phyloP scores from a whole-genome alignment of 108 stramenopile genomes.

The Nitzschia inconspicua region DNA sequence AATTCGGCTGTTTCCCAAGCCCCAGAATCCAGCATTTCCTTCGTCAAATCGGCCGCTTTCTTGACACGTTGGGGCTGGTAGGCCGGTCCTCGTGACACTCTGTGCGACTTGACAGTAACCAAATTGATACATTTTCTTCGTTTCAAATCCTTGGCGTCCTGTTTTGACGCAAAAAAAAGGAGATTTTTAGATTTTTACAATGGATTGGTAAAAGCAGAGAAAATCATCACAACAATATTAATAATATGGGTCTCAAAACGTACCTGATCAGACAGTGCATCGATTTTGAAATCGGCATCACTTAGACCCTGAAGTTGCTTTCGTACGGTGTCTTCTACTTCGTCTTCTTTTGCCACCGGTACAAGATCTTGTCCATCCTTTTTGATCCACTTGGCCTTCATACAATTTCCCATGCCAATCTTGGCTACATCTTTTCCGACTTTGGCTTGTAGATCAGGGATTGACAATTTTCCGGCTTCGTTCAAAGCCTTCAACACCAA shows the following conservation, averaged over 20 bases:
- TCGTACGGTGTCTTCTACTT: conserved; percentile 60
- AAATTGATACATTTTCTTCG: conserved; percentile 65
- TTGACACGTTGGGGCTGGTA: conserved; percentile 85
- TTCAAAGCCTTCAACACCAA: conserved; percentile 66
- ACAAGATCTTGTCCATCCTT: conserved; percentile 79
- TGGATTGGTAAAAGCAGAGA: background rate
- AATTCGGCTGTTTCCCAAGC: conserved; percentile 89
- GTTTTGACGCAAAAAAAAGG: background rate
- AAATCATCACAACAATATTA: background rate
- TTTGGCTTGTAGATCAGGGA: conserved; percentile 56
- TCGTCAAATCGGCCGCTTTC: conserved; percentile 95
- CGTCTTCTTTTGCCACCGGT: conserved; percentile 28
- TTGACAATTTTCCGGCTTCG: conserved; percentile 53
- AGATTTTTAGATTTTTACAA: background rate
- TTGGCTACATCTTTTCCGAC: conserved; percentile 86
- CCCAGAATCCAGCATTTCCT: conserved; percentile 96
- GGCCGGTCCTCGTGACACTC: conserved; percentile 71
- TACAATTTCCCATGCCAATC: conserved; percentile 92
- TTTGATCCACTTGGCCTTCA: conserved; percentile 92
- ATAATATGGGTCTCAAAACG: background rate
- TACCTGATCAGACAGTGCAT: conserved; percentile 51
- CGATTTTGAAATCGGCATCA: conserved; percentile 39
- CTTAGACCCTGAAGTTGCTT: conserved; percentile 40
- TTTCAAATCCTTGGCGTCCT: conserved; percentile 51
- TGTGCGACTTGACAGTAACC: conserved; percentile 86